Evolutionary conservation across 495 filamentous ascomycete species (phyloP).

Genomic region (Thozetella sp.): DNA sequence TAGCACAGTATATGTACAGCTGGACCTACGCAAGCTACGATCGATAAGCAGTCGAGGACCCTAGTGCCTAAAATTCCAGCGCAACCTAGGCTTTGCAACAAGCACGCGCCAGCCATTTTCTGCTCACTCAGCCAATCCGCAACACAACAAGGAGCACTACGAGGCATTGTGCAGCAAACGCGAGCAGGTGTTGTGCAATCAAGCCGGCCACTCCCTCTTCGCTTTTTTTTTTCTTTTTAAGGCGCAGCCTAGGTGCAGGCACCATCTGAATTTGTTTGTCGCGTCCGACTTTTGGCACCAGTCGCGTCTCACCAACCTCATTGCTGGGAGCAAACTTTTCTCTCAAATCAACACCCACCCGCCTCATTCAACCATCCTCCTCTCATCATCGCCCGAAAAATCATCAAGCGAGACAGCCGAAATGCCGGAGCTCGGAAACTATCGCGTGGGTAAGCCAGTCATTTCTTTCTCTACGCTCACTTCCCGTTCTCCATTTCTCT

Average conservation of each 20-base stretch:
- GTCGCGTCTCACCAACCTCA: conserved; percentile 1
- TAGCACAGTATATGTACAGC: no score
- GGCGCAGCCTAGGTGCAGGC: not conserved
- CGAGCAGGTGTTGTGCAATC: not conserved
- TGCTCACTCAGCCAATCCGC: no score
- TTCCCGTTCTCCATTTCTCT: not conserved
- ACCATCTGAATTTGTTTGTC: not conserved
- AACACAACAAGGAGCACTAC: no score
- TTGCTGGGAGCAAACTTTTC: no score
- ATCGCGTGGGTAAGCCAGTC: conserved; percentile 9
- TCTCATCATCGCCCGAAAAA: not conserved
- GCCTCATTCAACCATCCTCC: not conserved
- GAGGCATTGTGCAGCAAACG: not conserved
- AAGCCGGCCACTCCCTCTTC: not conserved
- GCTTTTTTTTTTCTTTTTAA: not conserved
- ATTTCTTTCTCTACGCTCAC: not conserved
- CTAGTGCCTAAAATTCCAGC: not conserved
- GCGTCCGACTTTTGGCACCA: not conserved
- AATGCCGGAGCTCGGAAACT: conserved; percentile 3
- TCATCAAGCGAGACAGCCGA: not conserved
- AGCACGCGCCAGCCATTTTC: not conserved
- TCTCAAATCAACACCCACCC: no score
- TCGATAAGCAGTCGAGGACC: not conserved
- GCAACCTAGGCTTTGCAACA: not conserved
- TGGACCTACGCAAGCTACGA: no score